phyloP scores from a whole-genome alignment of 2,329 filamentous ascomycete species.

The Neofusicoccum parvum region DNA sequence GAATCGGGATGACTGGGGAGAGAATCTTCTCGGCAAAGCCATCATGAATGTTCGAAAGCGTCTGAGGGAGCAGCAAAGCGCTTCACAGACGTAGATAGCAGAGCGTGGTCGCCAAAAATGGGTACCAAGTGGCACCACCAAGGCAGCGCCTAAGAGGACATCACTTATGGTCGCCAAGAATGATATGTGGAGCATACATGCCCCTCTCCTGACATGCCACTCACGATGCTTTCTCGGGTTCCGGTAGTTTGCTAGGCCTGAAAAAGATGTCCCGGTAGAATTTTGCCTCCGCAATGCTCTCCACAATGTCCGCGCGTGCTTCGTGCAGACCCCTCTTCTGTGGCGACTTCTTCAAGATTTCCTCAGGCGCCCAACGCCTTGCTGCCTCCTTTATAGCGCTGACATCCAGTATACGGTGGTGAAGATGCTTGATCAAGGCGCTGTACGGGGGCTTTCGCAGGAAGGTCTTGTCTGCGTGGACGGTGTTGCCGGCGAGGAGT shows the following conservation, averaged over 20 bases:
- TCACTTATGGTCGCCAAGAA: no score
- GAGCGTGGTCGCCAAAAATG: no score
- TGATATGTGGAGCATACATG: no score
- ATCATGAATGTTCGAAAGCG: conserved; percentile 60
- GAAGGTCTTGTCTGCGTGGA: conserved; percentile 87
- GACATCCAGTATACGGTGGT: conserved; percentile 90
- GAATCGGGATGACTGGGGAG: conserved; percentile 58
- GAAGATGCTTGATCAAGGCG: conserved; percentile 72
- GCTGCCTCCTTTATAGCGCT: conserved; percentile 91
- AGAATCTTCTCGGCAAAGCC: conserved; percentile 66
- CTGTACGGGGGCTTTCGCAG: conserved; percentile 74
- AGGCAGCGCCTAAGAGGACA: no score
- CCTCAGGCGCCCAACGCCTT: conserved; percentile 72
- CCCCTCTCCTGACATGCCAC: background rate
- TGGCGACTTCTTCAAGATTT: conserved; percentile 64
- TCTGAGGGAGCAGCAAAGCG: conserved; percentile 39
- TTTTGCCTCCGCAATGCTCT: conserved; percentile 89
- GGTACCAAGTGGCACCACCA: no score
- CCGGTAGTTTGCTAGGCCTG: conserved; percentile 13
- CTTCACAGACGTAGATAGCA: background rate
- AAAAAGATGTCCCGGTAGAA: conserved; percentile 80
- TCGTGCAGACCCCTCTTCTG: conserved; percentile 77
- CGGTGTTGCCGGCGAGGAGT: conserved; percentile 86
- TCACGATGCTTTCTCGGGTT: background rate
- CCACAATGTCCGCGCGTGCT: conserved; percentile 85